These are phyloP conservation scores for Penicillium verhagenii DNA, from an alignment of 495 filamentous ascomycete species.

Conservation along the genomic window DNA sequence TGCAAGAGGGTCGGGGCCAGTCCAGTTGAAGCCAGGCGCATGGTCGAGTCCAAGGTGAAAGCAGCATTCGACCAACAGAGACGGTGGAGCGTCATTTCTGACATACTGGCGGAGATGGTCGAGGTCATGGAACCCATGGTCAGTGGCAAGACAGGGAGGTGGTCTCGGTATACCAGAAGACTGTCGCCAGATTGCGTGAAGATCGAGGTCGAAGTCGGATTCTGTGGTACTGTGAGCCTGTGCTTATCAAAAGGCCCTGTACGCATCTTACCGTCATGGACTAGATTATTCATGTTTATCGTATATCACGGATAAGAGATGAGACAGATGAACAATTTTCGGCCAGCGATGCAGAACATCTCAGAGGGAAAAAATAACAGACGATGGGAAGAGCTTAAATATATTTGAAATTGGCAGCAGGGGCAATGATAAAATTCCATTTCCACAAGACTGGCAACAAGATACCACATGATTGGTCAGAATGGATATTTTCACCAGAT, in stretches of 20 bases:
- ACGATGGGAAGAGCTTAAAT: neutral
- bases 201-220: slow-evolving; percentile 3
- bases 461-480: neutral
- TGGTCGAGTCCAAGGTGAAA: slow-evolving; percentile 1
- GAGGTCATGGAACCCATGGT: neutral
- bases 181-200: slow-evolving; percentile 5
- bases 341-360: neutral
- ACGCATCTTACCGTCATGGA: neutral
- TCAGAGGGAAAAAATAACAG: neutral
- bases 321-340: neutral
- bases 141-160: slow-evolving; percentile 9
- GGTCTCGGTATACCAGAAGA: slow-evolving; percentile 7
- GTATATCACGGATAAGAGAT: neutral
- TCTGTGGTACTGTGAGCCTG: neutral
- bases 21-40: slow-evolving; percentile 4
- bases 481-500: neutral
- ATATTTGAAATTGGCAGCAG: neutral
- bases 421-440: neutral
- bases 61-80: slow-evolving; percentile 3
- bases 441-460: neutral
- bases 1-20: slow-evolving; percentile 5
- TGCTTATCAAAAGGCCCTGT: neutral
- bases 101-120: neutral
- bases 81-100: neutral
- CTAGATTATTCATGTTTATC: neutral